Percentiles rank a stretch among this genome's conserved stretches.
These are phyloP conservation scores for Paramecium biaurelia DNA, from an alignment of 73 alveolate species.

Conservation along the genomic window DNA sequence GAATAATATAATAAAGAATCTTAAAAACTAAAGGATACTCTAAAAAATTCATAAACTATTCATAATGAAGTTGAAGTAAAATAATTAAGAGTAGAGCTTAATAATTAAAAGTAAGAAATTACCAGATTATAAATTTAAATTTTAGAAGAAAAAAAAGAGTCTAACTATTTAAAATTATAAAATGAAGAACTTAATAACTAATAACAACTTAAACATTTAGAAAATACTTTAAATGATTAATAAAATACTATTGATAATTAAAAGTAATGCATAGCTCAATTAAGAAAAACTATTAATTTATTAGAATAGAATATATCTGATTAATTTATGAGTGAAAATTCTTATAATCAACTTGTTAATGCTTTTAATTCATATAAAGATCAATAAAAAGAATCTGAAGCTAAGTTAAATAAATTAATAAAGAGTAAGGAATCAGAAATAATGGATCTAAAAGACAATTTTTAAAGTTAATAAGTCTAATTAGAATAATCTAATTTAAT, in stretches of 20 bases:
- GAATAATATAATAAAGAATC: slow-evolving; percentile 20
- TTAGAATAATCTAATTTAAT: not conserved
- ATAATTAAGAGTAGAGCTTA: not conserved
- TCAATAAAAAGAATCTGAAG: not conserved
- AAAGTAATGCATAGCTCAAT: not conserved
- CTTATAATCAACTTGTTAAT: not conserved
- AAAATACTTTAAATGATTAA: not conserved
- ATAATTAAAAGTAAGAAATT: not conserved
- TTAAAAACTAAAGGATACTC: not conserved
- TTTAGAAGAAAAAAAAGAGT: not conserved
- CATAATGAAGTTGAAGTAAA: not conserved
- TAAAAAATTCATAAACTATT: not conserved
- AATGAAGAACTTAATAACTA: not conserved
- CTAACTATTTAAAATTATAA: not conserved
- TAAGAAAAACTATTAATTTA: slow-evolving; percentile 25
- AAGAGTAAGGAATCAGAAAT: not conserved
- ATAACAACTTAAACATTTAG: not conserved
- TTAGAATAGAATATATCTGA: not conserved
- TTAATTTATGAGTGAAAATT: not conserved
- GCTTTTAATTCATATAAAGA: not conserved
- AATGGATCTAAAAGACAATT: not conserved
- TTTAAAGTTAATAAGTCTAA: not conserved
- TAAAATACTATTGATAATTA: not conserved
- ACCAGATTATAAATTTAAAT: not conserved
- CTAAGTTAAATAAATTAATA: not conserved